These are phyloP conservation scores for Cystobasidium ongulense DNA, from an alignment of 768 basidiomycete genomes.

Conservation along the genomic window DNA sequence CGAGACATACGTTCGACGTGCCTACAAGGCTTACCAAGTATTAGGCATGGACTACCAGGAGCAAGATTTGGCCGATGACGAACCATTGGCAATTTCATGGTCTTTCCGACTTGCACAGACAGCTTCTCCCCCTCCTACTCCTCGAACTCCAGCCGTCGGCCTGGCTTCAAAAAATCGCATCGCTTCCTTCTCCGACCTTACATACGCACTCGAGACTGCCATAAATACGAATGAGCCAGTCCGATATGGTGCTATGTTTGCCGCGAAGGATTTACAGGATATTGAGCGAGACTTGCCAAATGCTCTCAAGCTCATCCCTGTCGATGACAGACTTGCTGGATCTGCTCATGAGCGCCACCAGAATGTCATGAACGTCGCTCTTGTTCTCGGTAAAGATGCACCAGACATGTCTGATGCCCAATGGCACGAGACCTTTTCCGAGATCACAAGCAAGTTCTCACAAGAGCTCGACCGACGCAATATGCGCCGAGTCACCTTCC, in stretches of 20 bases:
- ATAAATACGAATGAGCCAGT: constrained; percentile 60
- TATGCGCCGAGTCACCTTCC: constrained; percentile 80
- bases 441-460: constrained; percentile 63
- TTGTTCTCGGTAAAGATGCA: constrained; percentile 66
- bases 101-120: constrained; percentile 84
- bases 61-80: constrained; percentile 73
- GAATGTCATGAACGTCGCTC: constrained; percentile 87
- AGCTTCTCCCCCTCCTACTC: constrained; percentile 61
- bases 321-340: constrained; percentile 57
- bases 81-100: constrained; percentile 74
- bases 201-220: constrained; percentile 73
- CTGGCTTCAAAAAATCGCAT: constrained; percentile 52
- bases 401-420: constrained; percentile 62
- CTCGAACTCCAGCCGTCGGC: constrained; percentile 40
- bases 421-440: constrained; percentile 64
- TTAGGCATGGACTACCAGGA: constrained; percentile 91
- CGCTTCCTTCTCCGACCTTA: constrained; percentile 90
- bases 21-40: constrained; percentile 85
- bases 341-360: constrained; percentile 61
- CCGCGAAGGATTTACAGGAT: constrained; percentile 58
- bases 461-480: constrained; percentile 62
- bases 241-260: constrained; percentile 82
- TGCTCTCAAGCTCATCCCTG: constrained; percentile 49
- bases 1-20: constrained; percentile 90
- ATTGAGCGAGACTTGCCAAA: constrained; percentile 34